These are phyloP conservation scores for Marchantia paleacea DNA, from an alignment of 225 moss, liverwort and hornwort genomes.

Conservation along the genomic window DNA sequence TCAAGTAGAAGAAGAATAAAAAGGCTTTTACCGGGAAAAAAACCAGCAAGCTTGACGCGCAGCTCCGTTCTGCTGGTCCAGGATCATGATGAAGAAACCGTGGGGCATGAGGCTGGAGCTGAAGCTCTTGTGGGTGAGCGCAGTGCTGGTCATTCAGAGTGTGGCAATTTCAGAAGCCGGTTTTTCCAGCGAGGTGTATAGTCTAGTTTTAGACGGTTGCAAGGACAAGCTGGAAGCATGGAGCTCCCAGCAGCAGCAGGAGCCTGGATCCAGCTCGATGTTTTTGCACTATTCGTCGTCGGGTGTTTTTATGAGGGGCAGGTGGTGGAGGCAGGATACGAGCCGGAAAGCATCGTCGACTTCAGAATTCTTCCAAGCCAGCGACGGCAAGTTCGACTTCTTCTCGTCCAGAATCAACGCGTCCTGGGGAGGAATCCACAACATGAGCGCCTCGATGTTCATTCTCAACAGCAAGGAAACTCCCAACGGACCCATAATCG, in stretches of 20 bases:
- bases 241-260: neutral
- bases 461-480: neutral
- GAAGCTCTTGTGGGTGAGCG: neutral
- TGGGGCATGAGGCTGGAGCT: neutral
- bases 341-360: neutral
- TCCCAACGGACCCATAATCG: neutral
- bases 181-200: neutral
- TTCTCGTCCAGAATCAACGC: neutral
- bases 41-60: too few species aligned
- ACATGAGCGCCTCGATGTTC: slow-evolving; percentile 21
- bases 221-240: neutral
- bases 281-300: neutral
- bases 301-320: slow-evolving; percentile 28
- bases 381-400: slow-evolving; percentile 30
- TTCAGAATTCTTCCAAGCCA: neutral
- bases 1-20: too few species aligned
- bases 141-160: neutral
- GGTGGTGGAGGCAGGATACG: slow-evolving; percentile 15
- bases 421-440: slow-evolving; percentile 5
- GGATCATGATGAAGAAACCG: neutral
- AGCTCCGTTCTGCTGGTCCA: neutral
- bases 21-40: too few species aligned
- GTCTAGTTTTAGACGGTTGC: neutral
- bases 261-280: neutral
- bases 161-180: neutral